Evolutionary conservation across 805 yeast species (phyloP).

Genomic region (Lipomyces kockii): DNA sequence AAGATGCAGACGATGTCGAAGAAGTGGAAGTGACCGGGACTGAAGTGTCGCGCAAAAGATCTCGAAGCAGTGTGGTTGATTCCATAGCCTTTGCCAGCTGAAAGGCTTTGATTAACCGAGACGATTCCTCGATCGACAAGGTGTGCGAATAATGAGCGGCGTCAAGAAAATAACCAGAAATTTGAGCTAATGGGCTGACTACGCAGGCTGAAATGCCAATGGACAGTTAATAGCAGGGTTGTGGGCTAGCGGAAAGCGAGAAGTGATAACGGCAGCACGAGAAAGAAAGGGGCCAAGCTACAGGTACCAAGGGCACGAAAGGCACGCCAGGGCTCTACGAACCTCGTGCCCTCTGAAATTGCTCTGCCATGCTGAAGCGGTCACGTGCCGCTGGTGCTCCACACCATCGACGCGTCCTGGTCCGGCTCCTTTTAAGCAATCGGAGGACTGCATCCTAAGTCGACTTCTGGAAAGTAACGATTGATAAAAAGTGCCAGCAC

Average conservation of each 20-base stretch:
- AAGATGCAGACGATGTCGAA: conserved; percentile 10
- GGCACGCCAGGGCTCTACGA: not conserved
- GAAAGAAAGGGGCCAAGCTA: not conserved
- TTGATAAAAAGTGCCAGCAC: no score
- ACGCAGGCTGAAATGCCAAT: not conserved
- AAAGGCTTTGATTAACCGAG: not conserved
- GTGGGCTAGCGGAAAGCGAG: not conserved
- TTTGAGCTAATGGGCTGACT: not conserved
- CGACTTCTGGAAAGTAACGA: not conserved
- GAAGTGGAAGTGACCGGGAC: conserved; percentile 1
- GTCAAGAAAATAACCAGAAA: not conserved
- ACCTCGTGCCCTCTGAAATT: not conserved
- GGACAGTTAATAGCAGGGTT: not conserved
- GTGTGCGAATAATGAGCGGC: not conserved
- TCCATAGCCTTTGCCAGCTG: not conserved
- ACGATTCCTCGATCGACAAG: not conserved
- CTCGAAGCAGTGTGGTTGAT: conserved; percentile 8
- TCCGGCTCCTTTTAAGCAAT: not conserved
- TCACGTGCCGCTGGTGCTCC: no score
- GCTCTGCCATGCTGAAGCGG: not conserved
- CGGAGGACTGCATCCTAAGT: not conserved
- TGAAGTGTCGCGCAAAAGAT: conserved; percentile 11
- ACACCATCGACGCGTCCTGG: no score
- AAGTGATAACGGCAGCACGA: not conserved
- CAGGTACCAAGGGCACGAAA: not conserved